Evolutionary conservation across 805 yeast species (phyloP), one percentile per base, ranked within the genome.

Genomic region (Metschnikowia bowlesiae): DNA sequence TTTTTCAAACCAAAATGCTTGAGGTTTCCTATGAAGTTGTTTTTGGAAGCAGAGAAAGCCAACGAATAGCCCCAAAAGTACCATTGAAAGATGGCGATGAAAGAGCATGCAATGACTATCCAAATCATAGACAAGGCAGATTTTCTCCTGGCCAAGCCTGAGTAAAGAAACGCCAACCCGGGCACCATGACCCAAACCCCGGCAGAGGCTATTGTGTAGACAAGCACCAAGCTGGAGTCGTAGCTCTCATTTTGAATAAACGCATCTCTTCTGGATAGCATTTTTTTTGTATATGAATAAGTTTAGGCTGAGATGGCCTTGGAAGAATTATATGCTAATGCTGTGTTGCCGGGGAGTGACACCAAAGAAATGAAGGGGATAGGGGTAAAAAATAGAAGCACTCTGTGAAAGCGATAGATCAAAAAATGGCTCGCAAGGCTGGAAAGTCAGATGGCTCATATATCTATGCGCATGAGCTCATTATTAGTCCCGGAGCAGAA

Each of bases 11-110:
- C 98, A 68, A 91, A 88, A 42, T 83, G 78, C 59, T 83, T 84
- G 59, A 92, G 69, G 66, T 92, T 85, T 6, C 99, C 99, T 59
- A 92, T 92, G 66, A 84, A 94, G 40, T 84, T 82, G 67, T 91
- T 90, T 33, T 84, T 73, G 1, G 96, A 89, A n/a, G 76, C 60
- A 0, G 92, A 82, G 62, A 94, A 90, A 4, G 98, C 95, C 39
- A 92, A 70, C 0, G 97, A 89, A 65, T 89, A 92, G 55, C 98
- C 99, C 97, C 98, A 94, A 65, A 92, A 89, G 68, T 90, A 92
- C 98, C 98, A 92, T 65, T 90, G 96, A 63, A 90, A 81, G 48
- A 82, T 76, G 1, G 87, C 89, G 7, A 89, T 82, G 55, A 85
- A 76, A 6, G 87, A 82, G 6, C 89, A 79, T 78, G 84, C 79